These are phyloP conservation scores for Crucibulum laeve DNA, from an alignment of 768 basidiomycete genomes.

Conservation along the genomic window DNA sequence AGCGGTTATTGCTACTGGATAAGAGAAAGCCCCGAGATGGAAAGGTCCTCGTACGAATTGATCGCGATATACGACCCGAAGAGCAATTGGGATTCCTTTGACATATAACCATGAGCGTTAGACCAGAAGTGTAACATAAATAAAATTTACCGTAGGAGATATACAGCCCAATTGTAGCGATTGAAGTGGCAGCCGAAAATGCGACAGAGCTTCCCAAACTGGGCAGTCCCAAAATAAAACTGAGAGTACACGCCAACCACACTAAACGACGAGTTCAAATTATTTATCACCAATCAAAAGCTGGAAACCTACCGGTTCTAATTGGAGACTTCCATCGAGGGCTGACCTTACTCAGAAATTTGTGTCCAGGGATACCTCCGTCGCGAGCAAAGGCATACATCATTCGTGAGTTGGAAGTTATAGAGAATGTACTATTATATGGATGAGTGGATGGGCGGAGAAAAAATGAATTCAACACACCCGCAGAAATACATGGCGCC, in stretches of 20 bases:
- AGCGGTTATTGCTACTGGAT: constrained; percentile 51
- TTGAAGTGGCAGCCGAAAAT: constrained; percentile 55
- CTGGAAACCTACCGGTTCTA: constrained; percentile 47
- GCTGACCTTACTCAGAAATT: constrained; percentile 64
- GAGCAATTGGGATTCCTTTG: constrained; percentile 61
- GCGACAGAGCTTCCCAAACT: constrained; percentile 72
- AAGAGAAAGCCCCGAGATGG: constrained; percentile 63
- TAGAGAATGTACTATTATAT: constrained; percentile 56
- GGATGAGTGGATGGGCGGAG: not conserved
- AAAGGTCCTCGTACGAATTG: constrained; percentile 67
- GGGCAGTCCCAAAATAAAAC: constrained; percentile 71
- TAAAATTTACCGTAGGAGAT: constrained; percentile 58
- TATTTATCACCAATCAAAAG: constrained; percentile 1
- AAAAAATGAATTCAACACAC: constrained; percentile 22
- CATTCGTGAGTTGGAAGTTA: constrained; percentile 79
- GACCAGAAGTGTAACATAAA: not conserved
- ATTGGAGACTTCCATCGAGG: constrained; percentile 56
- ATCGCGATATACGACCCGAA: constrained; percentile 57
- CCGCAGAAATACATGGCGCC: constrained; percentile 76
- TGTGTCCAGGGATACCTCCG: constrained; percentile 65
- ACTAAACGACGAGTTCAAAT: constrained; percentile 32
- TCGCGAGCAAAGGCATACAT: constrained; percentile 81
- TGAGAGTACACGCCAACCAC: constrained; percentile 74
- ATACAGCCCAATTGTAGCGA: constrained; percentile 74
- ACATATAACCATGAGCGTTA: not conserved